These are phyloP conservation scores for Schizochytrium sp. DNA, from an alignment of 108 stramenopile genomes.

Conservation along the genomic window DNA sequence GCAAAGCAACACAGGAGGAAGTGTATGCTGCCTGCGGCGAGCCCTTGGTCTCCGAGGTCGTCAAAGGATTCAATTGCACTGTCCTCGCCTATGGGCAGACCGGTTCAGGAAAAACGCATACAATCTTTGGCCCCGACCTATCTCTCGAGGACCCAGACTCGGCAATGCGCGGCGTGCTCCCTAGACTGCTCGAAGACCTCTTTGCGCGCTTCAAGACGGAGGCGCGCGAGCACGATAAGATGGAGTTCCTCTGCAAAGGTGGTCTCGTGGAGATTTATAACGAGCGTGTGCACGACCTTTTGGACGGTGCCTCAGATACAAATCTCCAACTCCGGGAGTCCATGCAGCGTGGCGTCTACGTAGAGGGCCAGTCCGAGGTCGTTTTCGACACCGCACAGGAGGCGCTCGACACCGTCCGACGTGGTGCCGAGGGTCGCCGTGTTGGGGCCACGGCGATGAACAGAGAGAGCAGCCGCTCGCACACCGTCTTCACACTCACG, in stretches of 20 bases:
- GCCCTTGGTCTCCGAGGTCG: conserved; percentile 7
- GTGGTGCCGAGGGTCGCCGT: conserved; percentile 66
- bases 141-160: neutral
- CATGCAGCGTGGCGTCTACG: conserved; percentile 19
- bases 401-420: conserved; percentile 55
- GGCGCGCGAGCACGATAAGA: neutral
- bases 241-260: neutral
- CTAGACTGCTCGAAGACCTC: conserved; percentile 5
- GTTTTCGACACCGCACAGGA: conserved; percentile 65
- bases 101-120: conserved; percentile 30
- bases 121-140: conserved; percentile 4
- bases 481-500: conserved; percentile 68
- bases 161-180: conserved; percentile 12
- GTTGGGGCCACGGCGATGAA: conserved; percentile 66
- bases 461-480: conserved; percentile 69
- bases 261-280: conserved; percentile 37
- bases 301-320: conserved; percentile 2
- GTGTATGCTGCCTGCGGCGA: conserved; percentile 20
- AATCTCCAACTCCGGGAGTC: neutral
- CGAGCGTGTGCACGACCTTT: conserved; percentile 31
- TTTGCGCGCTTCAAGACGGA: neutral
- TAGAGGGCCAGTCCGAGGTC: conserved; percentile 49
- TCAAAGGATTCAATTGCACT: conserved; percentile 29
- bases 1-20: neutral
- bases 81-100: conserved; percentile 41